A percentile compares a stretch with the other conserved stretches of the same genome.
phyloP scores from a whole-genome alignment of 805 yeast species.

The Metschnikowia matae region DNA sequence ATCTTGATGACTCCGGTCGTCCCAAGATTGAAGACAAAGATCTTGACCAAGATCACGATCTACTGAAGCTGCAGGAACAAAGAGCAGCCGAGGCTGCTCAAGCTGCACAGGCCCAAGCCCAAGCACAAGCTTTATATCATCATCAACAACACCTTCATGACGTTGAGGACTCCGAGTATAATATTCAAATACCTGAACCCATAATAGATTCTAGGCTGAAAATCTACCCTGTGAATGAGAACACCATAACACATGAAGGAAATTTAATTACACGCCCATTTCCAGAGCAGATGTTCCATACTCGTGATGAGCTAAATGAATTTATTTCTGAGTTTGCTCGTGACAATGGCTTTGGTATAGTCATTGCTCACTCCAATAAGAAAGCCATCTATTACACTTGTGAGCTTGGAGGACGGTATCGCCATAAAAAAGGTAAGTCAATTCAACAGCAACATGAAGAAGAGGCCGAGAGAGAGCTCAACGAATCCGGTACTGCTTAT shows the following conservation, averaged over 20 bases:
- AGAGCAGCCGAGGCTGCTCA: slow-evolving; percentile 15
- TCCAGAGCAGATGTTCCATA: slow-evolving; percentile 49
- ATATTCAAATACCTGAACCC: slow-evolving; percentile 45
- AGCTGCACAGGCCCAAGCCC: slow-evolving; percentile 13
- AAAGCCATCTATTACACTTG: slow-evolving; percentile 59
- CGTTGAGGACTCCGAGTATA: slow-evolving; percentile 33
- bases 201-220: slow-evolving; percentile 40
- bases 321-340: slow-evolving; percentile 54
- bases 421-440: slow-evolving; percentile 42
- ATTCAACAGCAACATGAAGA: slow-evolving; percentile 21
- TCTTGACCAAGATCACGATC: slow-evolving; percentile 10
- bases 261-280: slow-evolving; percentile 51
- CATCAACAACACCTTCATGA: slow-evolving; percentile 22
- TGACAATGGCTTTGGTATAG: slow-evolving; percentile 56
- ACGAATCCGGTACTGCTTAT: slow-evolving; percentile 31
- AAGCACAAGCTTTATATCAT: slow-evolving; percentile 19
- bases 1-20: slow-evolving; percentile 26
- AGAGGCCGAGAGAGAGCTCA: slow-evolving; percentile 20
- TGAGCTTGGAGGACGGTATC: slow-evolving; percentile 53
- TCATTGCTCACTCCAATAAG: slow-evolving; percentile 54
- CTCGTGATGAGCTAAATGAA: slow-evolving; percentile 47
- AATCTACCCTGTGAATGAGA: slow-evolving; percentile 42
- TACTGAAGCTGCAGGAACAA: slow-evolving; percentile 15
- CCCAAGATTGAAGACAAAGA: slow-evolving; percentile 30
- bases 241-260: slow-evolving; percentile 46